Evolutionary conservation across 768 basidiomycete species (phyloP).

Genomic region (Suillus placidus): DNA sequence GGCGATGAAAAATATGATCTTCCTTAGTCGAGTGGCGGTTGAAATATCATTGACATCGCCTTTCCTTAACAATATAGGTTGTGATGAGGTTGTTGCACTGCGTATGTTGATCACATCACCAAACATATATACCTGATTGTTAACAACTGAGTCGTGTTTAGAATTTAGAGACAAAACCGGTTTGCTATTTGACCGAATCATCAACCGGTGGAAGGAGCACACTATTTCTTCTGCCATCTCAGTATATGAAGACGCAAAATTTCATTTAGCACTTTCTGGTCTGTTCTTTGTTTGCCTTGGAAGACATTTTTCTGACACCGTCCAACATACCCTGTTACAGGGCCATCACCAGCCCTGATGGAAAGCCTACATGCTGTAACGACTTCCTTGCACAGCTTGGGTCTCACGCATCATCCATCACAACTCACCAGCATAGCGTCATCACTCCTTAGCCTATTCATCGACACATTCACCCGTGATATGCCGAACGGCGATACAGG

Average conservation of each 20-base stretch:
- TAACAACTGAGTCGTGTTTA: constrained; percentile 26
- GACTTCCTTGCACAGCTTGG: constrained; percentile 57
- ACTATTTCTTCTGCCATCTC: constrained; percentile 36
- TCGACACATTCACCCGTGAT: constrained; percentile 33
- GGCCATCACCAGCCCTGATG: constrained; percentile 57
- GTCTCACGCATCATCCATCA: constrained; percentile 42
- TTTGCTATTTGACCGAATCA: constrained; percentile 46
- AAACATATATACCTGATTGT: constrained; percentile 8
- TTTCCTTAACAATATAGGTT: constrained; percentile 50
- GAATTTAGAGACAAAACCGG: constrained; percentile 51
- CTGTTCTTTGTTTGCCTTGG: constrained; percentile 16
- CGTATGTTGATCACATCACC: constrained; percentile 33
- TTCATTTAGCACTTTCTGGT: constrained; percentile 7
- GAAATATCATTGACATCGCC: constrained; percentile 47
- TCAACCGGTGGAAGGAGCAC: constrained; percentile 56
- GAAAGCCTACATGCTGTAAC: constrained; percentile 58
- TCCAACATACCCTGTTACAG: constrained; percentile 27
- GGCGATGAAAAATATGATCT: constrained; percentile 41
- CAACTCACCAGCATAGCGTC: constrained; percentile 40
- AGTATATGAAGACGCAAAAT: constrained; percentile 20
- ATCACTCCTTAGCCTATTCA: constrained; percentile 44
- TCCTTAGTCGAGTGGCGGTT: constrained; percentile 52
- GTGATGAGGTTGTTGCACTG: constrained; percentile 36
- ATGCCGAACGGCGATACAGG: constrained; percentile 33
- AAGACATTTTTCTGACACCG: background rate